phyloP scores from a whole-genome alignment of 1,284 basidiomycete genomes.

The Ceratobasidium sp. region DNA sequence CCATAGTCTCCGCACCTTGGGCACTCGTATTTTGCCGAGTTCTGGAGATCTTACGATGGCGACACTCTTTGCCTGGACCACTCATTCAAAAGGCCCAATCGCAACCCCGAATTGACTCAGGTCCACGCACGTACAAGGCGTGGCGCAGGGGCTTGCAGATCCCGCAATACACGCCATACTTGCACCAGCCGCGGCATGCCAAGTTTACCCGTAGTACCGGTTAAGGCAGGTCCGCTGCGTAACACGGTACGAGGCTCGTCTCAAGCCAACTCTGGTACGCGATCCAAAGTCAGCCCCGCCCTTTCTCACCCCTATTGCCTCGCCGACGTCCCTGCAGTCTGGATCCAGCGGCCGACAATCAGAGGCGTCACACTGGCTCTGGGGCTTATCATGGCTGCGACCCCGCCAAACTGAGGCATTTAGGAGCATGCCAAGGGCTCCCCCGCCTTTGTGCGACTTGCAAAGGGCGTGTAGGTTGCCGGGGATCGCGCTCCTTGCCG shows the following conservation, averaged over 20 bases:
- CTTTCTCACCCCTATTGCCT: slow-evolving; percentile 12
- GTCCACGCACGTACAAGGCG: no score
- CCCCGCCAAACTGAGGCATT: slow-evolving; percentile 2
- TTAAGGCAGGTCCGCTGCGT: not conserved
- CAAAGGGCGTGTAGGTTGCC: slow-evolving; percentile 7
- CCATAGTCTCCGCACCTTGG: not conserved
- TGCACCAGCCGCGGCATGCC: not conserved
- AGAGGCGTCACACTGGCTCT: not conserved
- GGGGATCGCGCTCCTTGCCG: slow-evolving; percentile 15
- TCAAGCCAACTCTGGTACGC: not conserved
- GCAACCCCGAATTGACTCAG: not conserved
- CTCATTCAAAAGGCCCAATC: not conserved
- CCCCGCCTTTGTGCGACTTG: slow-evolving; percentile 9
- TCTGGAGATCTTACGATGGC: not conserved
- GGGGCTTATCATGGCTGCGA: slow-evolving; percentile 5
- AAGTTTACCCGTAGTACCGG: not conserved
- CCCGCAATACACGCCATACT: not conserved
- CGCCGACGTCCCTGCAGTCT: not conserved
- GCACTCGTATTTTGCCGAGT: not conserved
- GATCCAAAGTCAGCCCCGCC: slow-evolving; percentile 4
- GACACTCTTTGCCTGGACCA: not conserved
- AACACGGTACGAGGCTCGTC: not conserved
- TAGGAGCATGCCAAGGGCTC: not conserved
- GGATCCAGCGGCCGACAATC: not conserved
- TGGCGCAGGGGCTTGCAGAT: not conserved